Percentiles rank a stretch among this genome's conserved stretches.
phyloP scores from a whole-genome alignment of 2,329 filamentous ascomycete genomes.

The Colletotrichum nymphaeae region DNA sequence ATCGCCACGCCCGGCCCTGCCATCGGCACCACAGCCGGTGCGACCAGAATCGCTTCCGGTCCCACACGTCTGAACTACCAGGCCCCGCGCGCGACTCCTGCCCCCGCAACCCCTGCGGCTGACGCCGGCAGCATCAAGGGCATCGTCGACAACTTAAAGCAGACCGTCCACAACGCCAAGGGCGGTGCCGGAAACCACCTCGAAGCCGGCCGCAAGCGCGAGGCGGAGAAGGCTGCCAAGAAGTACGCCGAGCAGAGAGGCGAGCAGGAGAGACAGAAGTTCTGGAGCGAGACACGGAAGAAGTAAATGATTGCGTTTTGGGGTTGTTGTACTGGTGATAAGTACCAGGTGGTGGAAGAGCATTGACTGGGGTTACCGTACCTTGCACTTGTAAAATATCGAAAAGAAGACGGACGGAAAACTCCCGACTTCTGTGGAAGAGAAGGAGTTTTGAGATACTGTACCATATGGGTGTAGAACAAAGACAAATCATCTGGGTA shows the following conservation, averaged over 20 bases:
- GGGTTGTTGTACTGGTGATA: background rate
- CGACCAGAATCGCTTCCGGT: background rate
- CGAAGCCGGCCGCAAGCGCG: conserved; percentile 45
- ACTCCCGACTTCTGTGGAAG: background rate
- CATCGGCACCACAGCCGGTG: conserved; percentile 13
- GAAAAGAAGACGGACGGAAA: background rate
- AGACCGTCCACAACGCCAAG: conserved; percentile 49
- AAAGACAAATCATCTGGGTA: background rate
- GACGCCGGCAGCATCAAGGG: conserved; percentile 45
- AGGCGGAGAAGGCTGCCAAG: conserved; percentile 48
- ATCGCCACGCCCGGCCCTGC: conserved; percentile 26
- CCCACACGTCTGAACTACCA: conserved; percentile 44
- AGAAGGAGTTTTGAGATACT: background rate
- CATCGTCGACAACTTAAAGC: conserved; percentile 50
- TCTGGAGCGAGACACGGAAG: conserved; percentile 40
- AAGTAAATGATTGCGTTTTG: conserved; percentile 30
- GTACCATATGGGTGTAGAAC: conserved; percentile 22
- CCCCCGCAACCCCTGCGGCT: conserved; percentile 22
- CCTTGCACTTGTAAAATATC: background rate
- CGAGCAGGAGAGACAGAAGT: conserved; percentile 50
- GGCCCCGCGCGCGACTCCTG: conserved; percentile 40
- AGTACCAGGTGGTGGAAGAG: background rate
- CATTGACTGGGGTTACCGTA: background rate
- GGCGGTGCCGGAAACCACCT: conserved; percentile 44
- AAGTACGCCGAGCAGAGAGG: conserved; percentile 49